Conservation (phyloP, 2,329 filamentous ascomycete genomes). For the Lasiodiplodia sp. region DNA sequence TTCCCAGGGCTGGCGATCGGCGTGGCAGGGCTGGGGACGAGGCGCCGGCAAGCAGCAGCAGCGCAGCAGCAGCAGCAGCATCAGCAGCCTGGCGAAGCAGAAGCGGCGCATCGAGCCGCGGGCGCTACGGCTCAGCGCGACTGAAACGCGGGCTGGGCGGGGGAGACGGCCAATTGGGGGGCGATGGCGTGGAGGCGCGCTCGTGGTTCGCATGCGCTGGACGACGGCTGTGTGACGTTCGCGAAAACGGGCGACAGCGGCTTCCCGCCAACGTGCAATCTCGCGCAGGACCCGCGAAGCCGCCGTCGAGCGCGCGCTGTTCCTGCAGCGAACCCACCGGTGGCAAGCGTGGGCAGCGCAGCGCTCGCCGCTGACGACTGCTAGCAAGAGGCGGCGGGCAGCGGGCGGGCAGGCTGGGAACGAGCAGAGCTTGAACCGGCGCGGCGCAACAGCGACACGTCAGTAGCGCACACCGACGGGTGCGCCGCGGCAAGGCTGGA, state of each 20-base stretch:
- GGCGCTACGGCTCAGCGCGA: constrained; percentile 23
- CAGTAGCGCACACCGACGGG: constrained; percentile 11
- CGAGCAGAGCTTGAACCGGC: constrained; percentile 15
- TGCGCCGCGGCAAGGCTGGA: constrained; percentile 1
- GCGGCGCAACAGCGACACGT: constrained; percentile 19
- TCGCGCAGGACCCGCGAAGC: constrained; percentile 11
- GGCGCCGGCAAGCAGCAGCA: constrained; percentile 15
- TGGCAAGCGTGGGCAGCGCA: background rate
- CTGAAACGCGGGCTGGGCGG: constrained; percentile 20
- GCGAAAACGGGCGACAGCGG: constrained; percentile 18
- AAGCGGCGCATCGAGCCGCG: constrained; percentile 18
- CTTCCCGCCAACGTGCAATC: constrained; percentile 15
- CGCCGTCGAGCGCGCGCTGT: constrained; percentile 1
- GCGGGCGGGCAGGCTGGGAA: constrained; percentile 1
- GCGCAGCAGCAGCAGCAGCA: background rate
- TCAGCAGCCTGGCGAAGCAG: background rate
- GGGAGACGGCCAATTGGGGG: constrained; percentile 1
- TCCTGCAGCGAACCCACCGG: constrained; percentile 6
- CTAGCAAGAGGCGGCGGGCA: too few species aligned
- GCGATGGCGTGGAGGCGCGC: background rate
- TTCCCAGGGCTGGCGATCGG: constrained; percentile 21
- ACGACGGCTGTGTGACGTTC: constrained; percentile 17
- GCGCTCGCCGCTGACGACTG: background rate
- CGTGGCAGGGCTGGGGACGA: constrained; percentile 13
- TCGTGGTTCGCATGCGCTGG: constrained; percentile 17